phyloP scores from a whole-genome alignment of 2,329 filamentous ascomycete species.

The Trichoderma sp. region DNA sequence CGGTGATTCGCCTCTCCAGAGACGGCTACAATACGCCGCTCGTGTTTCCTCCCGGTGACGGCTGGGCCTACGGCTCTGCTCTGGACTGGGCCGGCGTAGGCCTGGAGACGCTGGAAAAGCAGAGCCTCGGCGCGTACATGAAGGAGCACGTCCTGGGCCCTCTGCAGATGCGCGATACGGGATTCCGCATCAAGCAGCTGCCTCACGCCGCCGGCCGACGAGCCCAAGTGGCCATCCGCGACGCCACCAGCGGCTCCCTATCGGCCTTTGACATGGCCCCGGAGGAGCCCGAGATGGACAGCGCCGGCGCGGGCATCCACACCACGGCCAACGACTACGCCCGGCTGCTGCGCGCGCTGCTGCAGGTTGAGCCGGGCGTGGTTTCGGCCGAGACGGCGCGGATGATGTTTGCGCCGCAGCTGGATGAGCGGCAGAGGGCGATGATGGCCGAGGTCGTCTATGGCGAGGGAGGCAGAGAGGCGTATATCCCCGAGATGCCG shows the following conservation, averaged over 20 bases:
- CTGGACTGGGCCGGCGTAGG: conserved; percentile 52
- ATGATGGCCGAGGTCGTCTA: conserved; percentile 30
- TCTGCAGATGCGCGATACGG: conserved; percentile 41
- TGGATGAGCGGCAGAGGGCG: conserved; percentile 36
- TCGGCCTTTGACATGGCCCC: conserved; percentile 24
- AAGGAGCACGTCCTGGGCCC: conserved; percentile 41
- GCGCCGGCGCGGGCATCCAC: conserved; percentile 48
- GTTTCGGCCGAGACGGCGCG: conserved; percentile 36
- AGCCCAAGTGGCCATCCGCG: conserved; percentile 30
- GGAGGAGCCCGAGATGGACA: conserved; percentile 40
- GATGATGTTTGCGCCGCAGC: conserved; percentile 46
- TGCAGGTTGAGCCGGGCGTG: conserved; percentile 35
- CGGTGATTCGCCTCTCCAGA: conserved; percentile 37
- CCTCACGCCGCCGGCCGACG: conserved; percentile 31
- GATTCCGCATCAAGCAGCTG: conserved; percentile 39
- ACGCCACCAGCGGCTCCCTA: conserved; percentile 22
- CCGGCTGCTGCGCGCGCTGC: conserved; percentile 38
- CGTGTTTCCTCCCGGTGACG: conserved; percentile 47
- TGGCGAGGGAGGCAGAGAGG: conserved; percentile 30
- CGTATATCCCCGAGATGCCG: conserved; percentile 43
- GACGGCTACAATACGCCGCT: conserved; percentile 47
- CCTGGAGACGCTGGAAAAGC: conserved; percentile 44
- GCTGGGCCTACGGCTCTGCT: conserved; percentile 52
- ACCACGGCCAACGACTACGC: conserved; percentile 46
- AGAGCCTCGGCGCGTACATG: conserved; percentile 43